Evolutionary conservation across 179 eudicot genomes (phyloP).

Genomic region (Spinacia oleracea): DNA sequence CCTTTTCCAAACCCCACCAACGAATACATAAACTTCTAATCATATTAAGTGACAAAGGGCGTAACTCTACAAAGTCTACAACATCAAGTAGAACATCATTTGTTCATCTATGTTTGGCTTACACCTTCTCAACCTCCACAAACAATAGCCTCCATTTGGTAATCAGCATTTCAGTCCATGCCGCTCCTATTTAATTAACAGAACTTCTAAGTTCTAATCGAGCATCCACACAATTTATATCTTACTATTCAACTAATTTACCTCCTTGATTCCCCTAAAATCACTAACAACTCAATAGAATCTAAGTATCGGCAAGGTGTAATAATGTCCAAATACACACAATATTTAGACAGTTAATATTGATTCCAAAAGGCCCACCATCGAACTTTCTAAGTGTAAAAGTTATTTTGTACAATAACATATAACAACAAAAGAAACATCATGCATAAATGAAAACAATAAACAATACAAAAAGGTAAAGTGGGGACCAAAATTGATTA

Average conservation of each 20-base stretch:
- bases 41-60: not conserved
- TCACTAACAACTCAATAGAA: not conserved
- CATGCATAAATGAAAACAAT: not conserved
- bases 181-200: not conserved
- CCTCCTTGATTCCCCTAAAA: not conserved
- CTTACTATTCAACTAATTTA: not conserved
- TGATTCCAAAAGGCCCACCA: not conserved
- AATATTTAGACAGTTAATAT: too few species aligned
- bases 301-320: not conserved
- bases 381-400: not conserved
- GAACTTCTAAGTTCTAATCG: not conserved
- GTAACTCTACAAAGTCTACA: not conserved
- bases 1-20: not conserved
- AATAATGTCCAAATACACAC: not conserved
- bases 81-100: not conserved
- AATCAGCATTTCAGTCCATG: not conserved
- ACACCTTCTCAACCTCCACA: not conserved
- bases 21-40: not conserved
- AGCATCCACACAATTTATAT: not conserved
- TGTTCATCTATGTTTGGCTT: not conserved
- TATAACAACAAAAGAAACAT: not conserved
- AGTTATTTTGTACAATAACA: not conserved
- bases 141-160: not conserved
- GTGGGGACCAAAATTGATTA: constrained; percentile 1
- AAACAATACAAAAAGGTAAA: too few species aligned